These are phyloP conservation scores for Babjeviella inositovora DNA, from an alignment of 805 yeast genomes.

Conservation along the genomic window DNA sequence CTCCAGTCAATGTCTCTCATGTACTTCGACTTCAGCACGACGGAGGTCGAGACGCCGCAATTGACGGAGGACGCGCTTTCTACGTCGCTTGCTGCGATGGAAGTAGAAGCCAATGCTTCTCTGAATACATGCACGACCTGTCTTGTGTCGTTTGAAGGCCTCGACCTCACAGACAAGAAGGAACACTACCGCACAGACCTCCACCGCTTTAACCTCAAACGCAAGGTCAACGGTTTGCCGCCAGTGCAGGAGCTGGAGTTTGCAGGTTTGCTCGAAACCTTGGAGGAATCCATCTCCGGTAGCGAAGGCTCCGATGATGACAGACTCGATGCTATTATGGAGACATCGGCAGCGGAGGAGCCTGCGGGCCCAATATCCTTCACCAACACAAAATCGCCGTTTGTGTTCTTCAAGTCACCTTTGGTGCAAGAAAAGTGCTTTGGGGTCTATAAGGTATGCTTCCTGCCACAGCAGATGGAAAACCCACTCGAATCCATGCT, in stretches of 20 bases:
- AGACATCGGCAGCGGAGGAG: slow-evolving; percentile 9
- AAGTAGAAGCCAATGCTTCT: slow-evolving; percentile 1
- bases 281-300: slow-evolving; percentile 47
- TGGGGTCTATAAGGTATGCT: slow-evolving; percentile 53
- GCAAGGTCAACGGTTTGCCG: slow-evolving; percentile 24
- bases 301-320: slow-evolving; percentile 8
- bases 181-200: slow-evolving; percentile 42
- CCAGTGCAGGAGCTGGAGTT: slow-evolving; percentile 41
- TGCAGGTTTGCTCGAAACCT: slow-evolving; percentile 31
- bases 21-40: slow-evolving; percentile 34
- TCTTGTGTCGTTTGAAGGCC: slow-evolving; percentile 5
- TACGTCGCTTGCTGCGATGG: neutral
- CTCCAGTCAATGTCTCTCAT: slow-evolving; percentile 30
- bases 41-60: slow-evolving; percentile 12
- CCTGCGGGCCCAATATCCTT: slow-evolving; percentile 25
- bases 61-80: slow-evolving; percentile 2
- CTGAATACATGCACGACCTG: slow-evolving; percentile 8
- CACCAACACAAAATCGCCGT: slow-evolving; percentile 59
- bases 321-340: slow-evolving; percentile 8
- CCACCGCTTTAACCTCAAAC: slow-evolving; percentile 42
- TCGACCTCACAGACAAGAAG: slow-evolving; percentile 6
- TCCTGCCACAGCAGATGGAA: slow-evolving; percentile 21
- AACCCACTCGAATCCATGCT: slow-evolving; percentile 35
- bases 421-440: slow-evolving; percentile 31
- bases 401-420: slow-evolving; percentile 35